Conservation (phyloP, 1,284 basidiomycete species). For the Thelephora terrestris region DNA sequence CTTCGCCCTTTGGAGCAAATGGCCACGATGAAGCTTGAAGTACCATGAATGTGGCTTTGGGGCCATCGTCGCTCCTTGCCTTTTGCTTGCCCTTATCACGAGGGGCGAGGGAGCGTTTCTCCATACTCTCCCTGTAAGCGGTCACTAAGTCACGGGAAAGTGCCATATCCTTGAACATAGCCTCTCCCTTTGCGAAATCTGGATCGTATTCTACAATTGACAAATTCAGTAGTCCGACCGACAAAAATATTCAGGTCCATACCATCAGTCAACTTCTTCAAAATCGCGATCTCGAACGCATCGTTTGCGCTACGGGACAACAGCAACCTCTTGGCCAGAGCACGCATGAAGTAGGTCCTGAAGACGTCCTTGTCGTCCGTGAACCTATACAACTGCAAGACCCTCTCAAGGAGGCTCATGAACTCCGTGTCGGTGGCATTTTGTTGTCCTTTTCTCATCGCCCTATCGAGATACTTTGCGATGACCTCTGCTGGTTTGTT, state of each 20-base stretch:
- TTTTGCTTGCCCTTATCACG: constrained; percentile 57
- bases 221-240: background rate
- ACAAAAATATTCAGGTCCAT: constrained; percentile 20
- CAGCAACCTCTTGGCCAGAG: constrained; percentile 82
- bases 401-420: constrained; percentile 62
- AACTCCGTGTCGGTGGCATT: constrained; percentile 63
- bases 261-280: constrained; percentile 85
- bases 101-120: constrained; percentile 73
- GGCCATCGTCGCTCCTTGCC: constrained; percentile 34
- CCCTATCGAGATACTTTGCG: constrained; percentile 81
- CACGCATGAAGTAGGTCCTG: constrained; percentile 88
- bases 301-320: constrained; percentile 82
- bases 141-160: constrained; percentile 61
- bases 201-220: constrained; percentile 67
- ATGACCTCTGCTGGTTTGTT: constrained; percentile 93
- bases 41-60: constrained; percentile 42
- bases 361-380: constrained; percentile 92
- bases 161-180: constrained; percentile 84
- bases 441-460: constrained; percentile 81
- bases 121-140: constrained; percentile 78
- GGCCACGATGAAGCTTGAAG: constrained; percentile 73
- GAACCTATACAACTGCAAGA: constrained; percentile 77
- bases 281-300: constrained; percentile 85
- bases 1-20: constrained; percentile 42
- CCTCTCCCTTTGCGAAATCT: constrained; percentile 79